A percentile compares a stretch with the other conserved stretches of the same genome.
Evolutionary conservation across 2,329 filamentous ascomycete species (phyloP).

Genomic region (Coniochaeta pulveracea): DNA sequence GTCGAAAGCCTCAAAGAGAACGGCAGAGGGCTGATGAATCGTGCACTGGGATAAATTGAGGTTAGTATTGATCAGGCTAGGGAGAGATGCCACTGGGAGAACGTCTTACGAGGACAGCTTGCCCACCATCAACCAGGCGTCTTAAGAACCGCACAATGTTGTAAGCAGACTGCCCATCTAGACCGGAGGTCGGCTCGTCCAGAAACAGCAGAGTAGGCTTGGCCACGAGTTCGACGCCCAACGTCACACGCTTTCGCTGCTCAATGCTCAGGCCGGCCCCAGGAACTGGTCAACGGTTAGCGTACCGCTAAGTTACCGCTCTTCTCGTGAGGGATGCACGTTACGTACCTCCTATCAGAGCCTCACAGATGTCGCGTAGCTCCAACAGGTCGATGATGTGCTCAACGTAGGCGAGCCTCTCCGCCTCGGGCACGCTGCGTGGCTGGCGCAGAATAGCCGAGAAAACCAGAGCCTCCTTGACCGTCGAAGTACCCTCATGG

Average conservation of each 20-base stretch:
- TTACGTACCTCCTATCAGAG: too few species aligned
- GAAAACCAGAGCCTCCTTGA: neutral
- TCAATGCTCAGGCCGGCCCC: too few species aligned
- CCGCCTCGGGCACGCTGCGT: too few species aligned
- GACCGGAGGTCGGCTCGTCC: neutral
- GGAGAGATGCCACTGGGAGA: too few species aligned
- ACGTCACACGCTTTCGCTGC: slow-evolving; percentile 53
- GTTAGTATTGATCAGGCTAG: too few species aligned
- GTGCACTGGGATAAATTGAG: too few species aligned
- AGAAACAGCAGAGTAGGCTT: slow-evolving; percentile 5
- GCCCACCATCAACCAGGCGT: neutral
- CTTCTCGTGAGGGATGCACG: too few species aligned
- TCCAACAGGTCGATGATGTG: neutral
- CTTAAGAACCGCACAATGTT: neutral
- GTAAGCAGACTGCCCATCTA: neutral
- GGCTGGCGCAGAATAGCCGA: neutral
- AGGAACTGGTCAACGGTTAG: too few species aligned
- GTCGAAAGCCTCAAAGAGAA: slow-evolving; percentile 55
- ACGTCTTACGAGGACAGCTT: neutral
- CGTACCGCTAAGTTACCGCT: too few species aligned
- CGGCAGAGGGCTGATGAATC: slow-evolving; percentile 52
- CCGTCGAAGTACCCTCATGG: slow-evolving; percentile 28
- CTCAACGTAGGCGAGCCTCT: neutral
- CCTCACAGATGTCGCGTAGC: neutral
- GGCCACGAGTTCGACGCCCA: slow-evolving; percentile 54